phyloP scores from a whole-genome alignment of 129 eudicot species.

The Chrysanthemum lavandulifolium region DNA sequence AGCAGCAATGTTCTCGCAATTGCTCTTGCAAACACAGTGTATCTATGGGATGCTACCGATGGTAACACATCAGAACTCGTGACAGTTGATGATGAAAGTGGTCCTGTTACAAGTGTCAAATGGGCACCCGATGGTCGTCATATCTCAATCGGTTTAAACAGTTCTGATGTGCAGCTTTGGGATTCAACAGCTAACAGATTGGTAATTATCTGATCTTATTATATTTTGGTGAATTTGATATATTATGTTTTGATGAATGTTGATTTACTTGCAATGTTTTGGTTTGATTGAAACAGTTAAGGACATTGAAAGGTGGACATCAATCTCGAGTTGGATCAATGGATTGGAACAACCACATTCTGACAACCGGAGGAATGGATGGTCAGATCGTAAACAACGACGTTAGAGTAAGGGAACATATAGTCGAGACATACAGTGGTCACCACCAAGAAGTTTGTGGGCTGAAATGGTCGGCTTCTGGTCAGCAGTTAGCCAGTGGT shows the following conservation, averaged over 20 bases:
- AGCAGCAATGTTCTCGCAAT: conserved; percentile 84
- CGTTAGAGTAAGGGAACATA: conserved; percentile 60
- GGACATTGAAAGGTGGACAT: conserved; percentile 81
- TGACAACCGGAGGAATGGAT: conserved; percentile 95
- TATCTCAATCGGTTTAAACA: conserved; percentile 73
- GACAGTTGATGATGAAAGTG: conserved; percentile 70
- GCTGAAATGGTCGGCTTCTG: conserved; percentile 87
- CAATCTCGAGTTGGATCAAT: conserved; percentile 70
- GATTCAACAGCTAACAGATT: conserved; percentile 66
- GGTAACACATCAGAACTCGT: conserved; percentile 76
- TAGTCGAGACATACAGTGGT: conserved; percentile 71
- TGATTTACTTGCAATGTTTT: background rate
- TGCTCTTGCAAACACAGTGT: conserved; percentile 72
- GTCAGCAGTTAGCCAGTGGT: conserved; percentile 89
- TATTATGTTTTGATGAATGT: background rate
- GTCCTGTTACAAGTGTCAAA: conserved; percentile 84
- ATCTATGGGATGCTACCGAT: conserved; percentile 82
- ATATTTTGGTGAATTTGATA: background rate
- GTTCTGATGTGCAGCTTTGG: conserved; percentile 88
- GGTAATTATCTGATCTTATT: conserved; percentile 37
- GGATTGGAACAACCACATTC: conserved; percentile 88
- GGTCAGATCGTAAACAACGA: conserved; percentile 85
- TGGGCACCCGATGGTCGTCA: conserved; percentile 91
- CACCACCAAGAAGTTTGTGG: conserved; percentile 95
- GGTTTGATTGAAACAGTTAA: conserved; percentile 43